Percentiles rank a stretch among this genome's conserved stretches.
Conservation (phyloP, 2,329 filamentous ascomycete genomes). For the Aspergillus sp. region DNA sequence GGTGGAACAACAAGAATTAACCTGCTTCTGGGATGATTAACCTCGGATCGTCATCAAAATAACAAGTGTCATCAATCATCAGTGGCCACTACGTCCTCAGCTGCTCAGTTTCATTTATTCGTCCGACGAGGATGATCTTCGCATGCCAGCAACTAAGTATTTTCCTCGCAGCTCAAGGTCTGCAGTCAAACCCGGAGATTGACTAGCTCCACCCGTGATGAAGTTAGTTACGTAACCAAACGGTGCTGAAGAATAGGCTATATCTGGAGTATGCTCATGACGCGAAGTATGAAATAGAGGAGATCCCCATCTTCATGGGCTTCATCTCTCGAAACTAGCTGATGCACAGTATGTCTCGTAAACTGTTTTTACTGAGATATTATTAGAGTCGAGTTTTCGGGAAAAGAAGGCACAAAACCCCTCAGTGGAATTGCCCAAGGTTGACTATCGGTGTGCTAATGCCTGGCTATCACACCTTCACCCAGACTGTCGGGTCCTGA, state of each 20-base stretch:
- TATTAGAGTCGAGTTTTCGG: background rate
- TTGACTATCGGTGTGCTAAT: conserved; percentile 20
- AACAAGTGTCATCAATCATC: conserved; percentile 2
- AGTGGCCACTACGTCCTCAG: background rate
- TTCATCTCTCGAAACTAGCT: background rate
- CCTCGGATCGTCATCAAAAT: conserved; percentile 3
- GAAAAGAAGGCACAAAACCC: conserved; percentile 4
- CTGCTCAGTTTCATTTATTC: background rate
- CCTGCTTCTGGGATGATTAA: conserved; percentile 3
- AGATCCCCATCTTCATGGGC: background rate
- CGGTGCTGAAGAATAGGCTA: background rate
- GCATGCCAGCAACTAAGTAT: background rate
- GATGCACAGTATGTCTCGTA: background rate
- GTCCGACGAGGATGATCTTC: background rate
- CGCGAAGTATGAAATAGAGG: background rate
- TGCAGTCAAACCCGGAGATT: background rate
- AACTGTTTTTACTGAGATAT: background rate
- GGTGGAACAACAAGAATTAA: conserved; percentile 7
- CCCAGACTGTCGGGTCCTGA: conserved; percentile 27
- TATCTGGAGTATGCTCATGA: background rate
- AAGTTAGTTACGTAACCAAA: conserved; percentile 3
- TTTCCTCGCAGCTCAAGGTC: background rate
- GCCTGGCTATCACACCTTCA: conserved; percentile 26
- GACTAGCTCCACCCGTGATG: conserved; percentile 5
- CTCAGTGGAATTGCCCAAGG: conserved; percentile 18